phyloP scores from a whole-genome alignment of 2,329 filamentous ascomycete genomes.

The Penicillium crustosum region DNA sequence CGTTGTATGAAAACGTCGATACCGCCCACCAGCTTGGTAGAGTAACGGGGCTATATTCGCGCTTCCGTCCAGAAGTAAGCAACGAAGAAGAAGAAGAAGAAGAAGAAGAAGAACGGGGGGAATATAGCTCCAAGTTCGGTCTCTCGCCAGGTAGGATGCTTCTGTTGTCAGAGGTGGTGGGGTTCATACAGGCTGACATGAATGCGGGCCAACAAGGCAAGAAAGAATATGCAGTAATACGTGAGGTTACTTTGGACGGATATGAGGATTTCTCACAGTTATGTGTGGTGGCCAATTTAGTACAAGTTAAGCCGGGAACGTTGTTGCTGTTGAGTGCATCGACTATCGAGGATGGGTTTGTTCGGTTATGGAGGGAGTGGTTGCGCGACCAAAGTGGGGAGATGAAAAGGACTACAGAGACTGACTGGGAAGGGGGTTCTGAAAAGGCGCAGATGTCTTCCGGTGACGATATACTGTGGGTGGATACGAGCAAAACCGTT shows the following conservation, averaged over 20 bases:
- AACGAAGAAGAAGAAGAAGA: slow-evolving; percentile 37
- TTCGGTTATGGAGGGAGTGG: slow-evolving; percentile 74
- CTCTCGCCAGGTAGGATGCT: slow-evolving; percentile 17
- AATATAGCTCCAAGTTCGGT: background rate
- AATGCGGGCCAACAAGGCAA: slow-evolving; percentile 6
- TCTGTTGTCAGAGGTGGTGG: slow-evolving; percentile 2
- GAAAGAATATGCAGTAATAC: slow-evolving; percentile 45
- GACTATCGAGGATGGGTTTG: slow-evolving; percentile 65
- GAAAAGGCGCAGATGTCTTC: slow-evolving; percentile 8
- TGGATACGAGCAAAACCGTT: slow-evolving; percentile 61
- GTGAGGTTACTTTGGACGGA: slow-evolving; percentile 65
- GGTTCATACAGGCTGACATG: slow-evolving; percentile 9
- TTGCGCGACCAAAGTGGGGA: slow-evolving; percentile 49
- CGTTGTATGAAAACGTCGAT: slow-evolving; percentile 35
- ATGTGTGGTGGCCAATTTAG: slow-evolving; percentile 66
- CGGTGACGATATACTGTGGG: slow-evolving; percentile 63
- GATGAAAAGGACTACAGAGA: background rate
- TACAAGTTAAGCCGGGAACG: slow-evolving; percentile 61
- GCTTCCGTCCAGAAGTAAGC: slow-evolving; percentile 65
- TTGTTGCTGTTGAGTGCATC: slow-evolving; percentile 65
- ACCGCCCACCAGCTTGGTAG: slow-evolving; percentile 41
- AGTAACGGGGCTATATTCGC: slow-evolving; percentile 63
- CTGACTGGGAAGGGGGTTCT: slow-evolving; percentile 17
- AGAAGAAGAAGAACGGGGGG: slow-evolving; percentile 10
- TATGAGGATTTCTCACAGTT: slow-evolving; percentile 74